Conservation (phyloP, 129 eudicot species). For the Heracleum sosnowskyi region DNA sequence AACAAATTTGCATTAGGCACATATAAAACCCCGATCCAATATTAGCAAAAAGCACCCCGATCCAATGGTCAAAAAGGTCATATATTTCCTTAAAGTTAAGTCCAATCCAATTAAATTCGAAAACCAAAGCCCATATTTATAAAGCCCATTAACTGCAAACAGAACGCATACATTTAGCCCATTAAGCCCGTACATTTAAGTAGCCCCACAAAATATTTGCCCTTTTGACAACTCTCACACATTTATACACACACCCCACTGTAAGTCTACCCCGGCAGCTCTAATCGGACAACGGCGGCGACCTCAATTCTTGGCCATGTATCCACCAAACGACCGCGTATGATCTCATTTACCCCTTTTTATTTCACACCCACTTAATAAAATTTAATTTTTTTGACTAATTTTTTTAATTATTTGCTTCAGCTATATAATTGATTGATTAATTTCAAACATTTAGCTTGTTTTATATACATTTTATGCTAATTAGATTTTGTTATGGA, state of each 20-base stretch:
- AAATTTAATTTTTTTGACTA: not conserved
- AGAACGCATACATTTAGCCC: too few species aligned
- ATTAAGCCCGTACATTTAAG: too few species aligned
- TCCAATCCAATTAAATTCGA: too few species aligned
- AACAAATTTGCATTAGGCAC: too few species aligned
- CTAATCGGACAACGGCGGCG: too few species aligned
- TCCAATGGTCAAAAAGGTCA: too few species aligned
- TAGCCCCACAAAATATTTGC: not conserved
- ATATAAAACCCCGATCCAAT: too few species aligned
- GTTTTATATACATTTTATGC: not conserved
- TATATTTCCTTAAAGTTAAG: too few species aligned
- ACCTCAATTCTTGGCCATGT: not conserved
- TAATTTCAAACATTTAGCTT: not conserved
- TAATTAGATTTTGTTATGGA: not conserved
- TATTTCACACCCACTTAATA: not conserved
- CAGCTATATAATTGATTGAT: not conserved
- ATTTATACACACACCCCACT: not conserved
- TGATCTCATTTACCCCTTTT: not conserved
- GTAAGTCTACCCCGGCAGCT: not conserved
- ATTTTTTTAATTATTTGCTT: not conserved
- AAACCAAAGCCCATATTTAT: too few species aligned
- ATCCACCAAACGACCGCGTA: slow-evolving; percentile 1
- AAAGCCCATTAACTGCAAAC: too few species aligned
- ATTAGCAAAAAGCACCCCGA: too few species aligned
- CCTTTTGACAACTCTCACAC: not conserved